Evolutionary conservation across 768 basidiomycete genomes (phyloP), one percentile per base, ranked within the genome.

Genomic region (Asterophora lycoperdoides): DNA sequence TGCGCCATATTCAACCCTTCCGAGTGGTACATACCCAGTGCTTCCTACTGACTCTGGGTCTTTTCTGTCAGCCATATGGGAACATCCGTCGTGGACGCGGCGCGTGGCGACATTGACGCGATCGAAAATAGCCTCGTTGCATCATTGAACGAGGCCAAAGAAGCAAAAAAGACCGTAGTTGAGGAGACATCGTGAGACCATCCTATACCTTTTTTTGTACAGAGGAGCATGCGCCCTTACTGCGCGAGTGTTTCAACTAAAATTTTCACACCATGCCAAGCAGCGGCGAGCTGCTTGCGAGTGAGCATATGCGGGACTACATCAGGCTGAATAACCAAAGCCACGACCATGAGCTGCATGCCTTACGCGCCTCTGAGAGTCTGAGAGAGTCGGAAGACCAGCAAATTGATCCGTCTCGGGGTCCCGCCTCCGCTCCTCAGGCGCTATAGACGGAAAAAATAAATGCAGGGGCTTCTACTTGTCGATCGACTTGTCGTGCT

Each of bases 41-140:
- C 6, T 26, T 40, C 40, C 28, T 20, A n/a, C 26, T 15, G 15
- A 19, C 23, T 33, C 42, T 49, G 39, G 56, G 3, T 26, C 39
- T 29, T 38, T 28, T 48, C 3, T 23, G 40, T 8, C 60, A 86
- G 87, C 13, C 93, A 94, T 65, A 93, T 95, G 91, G 93, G 93
- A 42, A 67, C 81, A 49, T 83, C 83, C 23, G 89, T 78, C 30
- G 79, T 84, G 17, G 78, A 90, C 51, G 55, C 70, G 29, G 52
- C 71, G 46, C 75, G 90, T 32, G 84, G 80, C 1, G 89, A 93
- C 61, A 69, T 92, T 18, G 81, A 84, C 59, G 79, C 68, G 62
- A 68, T 93, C 48, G 71, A 83, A 35, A 64, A 69, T 8, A 78
- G 75, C 10, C 58, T 90, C 64, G 74, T 71, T 56, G 73, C 75